phyloP scores from a whole-genome alignment of 2,329 filamentous ascomycete species.

The Stemphylium lycopersici region DNA sequence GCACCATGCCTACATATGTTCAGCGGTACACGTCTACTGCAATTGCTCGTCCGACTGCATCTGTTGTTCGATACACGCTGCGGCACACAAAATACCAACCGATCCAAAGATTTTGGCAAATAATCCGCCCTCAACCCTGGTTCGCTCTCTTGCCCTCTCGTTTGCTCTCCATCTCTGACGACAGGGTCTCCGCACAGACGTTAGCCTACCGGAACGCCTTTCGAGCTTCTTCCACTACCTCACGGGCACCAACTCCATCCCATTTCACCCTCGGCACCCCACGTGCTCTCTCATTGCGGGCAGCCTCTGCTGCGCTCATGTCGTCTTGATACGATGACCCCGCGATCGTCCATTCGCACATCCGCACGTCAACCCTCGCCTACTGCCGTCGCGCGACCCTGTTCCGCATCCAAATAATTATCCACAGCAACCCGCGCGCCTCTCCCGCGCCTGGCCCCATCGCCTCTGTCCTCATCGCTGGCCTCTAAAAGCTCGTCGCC shows the following conservation, averaged over 20 bases:
- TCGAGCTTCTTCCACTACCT: conserved; percentile 26
- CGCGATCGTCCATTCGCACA: conserved; percentile 29
- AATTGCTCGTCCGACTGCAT: no score
- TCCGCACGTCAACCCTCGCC: conserved; percentile 25
- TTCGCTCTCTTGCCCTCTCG: not conserved
- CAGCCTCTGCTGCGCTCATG: conserved; percentile 43
- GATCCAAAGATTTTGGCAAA: no score
- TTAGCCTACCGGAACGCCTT: conserved; percentile 2
- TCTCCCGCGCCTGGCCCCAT: conserved; percentile 7
- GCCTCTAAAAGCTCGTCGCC: conserved; percentile 5
- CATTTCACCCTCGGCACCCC: conserved; percentile 15
- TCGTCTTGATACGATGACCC: conserved; percentile 45
- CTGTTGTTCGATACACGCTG: not conserved
- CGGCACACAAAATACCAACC: not conserved
- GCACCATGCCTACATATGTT: not conserved
- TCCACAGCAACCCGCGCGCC: conserved; percentile 19
- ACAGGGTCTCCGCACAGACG: conserved; percentile 22
- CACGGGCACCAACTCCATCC: conserved; percentile 6
- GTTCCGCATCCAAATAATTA: conserved; percentile 35
- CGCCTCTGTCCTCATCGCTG: conserved; percentile 5
- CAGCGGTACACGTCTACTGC: no score
- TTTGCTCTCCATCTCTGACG: conserved; percentile 4
- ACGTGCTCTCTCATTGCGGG: conserved; percentile 22
- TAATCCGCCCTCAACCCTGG: not conserved
- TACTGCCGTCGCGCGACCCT: conserved; percentile 36